These are phyloP conservation scores for Pseudocercospora macadamiae DNA, from an alignment of 2,329 filamentous ascomycete genomes.

Conservation along the genomic window DNA sequence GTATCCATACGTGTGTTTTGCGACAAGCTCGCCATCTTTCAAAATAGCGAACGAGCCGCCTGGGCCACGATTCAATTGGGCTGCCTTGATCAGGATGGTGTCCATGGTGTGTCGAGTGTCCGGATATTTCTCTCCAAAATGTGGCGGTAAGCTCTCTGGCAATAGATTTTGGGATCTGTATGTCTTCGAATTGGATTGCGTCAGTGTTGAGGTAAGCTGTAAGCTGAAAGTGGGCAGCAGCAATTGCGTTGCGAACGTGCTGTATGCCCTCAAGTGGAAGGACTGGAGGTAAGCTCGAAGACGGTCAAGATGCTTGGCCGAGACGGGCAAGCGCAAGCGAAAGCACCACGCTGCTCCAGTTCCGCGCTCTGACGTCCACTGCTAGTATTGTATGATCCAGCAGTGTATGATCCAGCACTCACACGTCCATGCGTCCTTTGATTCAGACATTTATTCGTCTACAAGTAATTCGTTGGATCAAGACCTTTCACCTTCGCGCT, in stretches of 20 bases:
- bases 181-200: no score
- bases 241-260: no score
- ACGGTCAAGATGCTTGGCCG: background rate
- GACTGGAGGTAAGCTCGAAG: background rate
- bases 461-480: constrained; percentile 42
- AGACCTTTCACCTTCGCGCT: constrained; percentile 47
- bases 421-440: no score
- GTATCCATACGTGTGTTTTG: constrained; percentile 48
- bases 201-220: no score
- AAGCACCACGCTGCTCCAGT: no score
- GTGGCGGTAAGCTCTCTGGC: background rate
- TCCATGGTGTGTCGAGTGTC: background rate
- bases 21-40: constrained; percentile 47
- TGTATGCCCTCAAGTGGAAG: background rate
- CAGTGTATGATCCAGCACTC: no score
- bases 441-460: no score
- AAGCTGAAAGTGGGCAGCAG: no score
- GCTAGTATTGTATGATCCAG: no score
- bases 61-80: constrained; percentile 39
- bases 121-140: background rate
- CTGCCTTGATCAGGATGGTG: background rate
- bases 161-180: no score
- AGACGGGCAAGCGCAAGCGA: no score
- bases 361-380: no score
- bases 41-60: constrained; percentile 49